These are phyloP conservation scores for Collybiopsis luxurians DNA, from an alignment of 768 basidiomycete genomes.

Conservation along the genomic window DNA sequence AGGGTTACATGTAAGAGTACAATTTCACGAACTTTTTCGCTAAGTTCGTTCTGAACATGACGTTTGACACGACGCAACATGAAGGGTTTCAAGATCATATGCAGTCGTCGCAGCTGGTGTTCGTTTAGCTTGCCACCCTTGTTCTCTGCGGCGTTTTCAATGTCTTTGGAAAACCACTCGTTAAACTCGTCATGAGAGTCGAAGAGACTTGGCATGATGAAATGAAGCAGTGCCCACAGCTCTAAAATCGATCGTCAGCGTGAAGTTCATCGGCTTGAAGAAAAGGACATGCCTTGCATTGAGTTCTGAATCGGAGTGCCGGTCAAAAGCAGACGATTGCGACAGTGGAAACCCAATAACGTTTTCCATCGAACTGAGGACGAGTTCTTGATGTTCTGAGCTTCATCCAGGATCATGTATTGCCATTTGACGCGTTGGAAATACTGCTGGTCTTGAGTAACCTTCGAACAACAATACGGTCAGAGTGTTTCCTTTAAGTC, in stretches of 20 bases:
- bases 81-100: constrained; percentile 99
- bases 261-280: constrained; percentile 10
- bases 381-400: constrained; percentile 99
- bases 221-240: constrained; percentile 96
- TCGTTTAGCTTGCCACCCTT: constrained; percentile 91
- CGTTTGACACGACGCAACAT: constrained; percentile 97
- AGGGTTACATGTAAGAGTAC: background rate
- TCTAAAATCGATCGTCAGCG: constrained; percentile 44
- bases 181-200: constrained; percentile 99
- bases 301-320: constrained; percentile 99
- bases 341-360: constrained; percentile 90
- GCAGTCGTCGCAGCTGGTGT: constrained; percentile 89
- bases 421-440: constrained; percentile 99
- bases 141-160: constrained; percentile 92
- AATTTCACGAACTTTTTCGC: constrained; percentile 76
- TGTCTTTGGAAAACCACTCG: constrained; percentile 99
- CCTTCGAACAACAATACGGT: constrained; percentile 36
- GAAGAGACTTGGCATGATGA: constrained; percentile 99
- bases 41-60: constrained; percentile 99
- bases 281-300: constrained; percentile 79
- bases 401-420: constrained; percentile 99
- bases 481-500: background rate
- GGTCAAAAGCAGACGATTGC: constrained; percentile 91
- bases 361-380: constrained; percentile 97
- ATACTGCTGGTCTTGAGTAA: constrained; percentile 96